Evolutionary conservation across 768 basidiomycete genomes (phyloP).

Genomic region (Lanmaoa rubissima): DNA sequence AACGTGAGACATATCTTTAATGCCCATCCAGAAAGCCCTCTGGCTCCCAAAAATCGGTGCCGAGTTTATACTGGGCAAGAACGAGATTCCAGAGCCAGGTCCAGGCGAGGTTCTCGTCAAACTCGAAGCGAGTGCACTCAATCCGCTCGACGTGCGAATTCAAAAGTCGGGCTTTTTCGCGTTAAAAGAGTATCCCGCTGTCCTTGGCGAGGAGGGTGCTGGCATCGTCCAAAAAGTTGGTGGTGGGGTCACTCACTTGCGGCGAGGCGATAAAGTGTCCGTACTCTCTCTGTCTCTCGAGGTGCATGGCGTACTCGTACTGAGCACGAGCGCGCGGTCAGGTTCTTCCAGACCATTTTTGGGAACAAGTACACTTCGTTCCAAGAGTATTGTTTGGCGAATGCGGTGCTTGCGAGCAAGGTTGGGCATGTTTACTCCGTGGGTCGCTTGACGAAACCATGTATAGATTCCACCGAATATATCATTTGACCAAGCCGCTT

Average conservation of each 20-base stretch:
- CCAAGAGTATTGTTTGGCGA: slow-evolving; percentile 24
- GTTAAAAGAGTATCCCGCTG: slow-evolving; percentile 34
- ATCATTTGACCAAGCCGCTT: slow-evolving; percentile 37
- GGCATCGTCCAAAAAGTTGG: slow-evolving; percentile 39
- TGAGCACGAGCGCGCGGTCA: neutral
- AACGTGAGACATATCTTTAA: neutral
- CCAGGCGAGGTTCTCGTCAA: slow-evolving; percentile 43
- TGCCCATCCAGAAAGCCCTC: slow-evolving; percentile 10
- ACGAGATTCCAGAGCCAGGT: slow-evolving; percentile 34
- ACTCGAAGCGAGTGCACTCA: slow-evolving; percentile 39
- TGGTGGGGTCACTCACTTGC: slow-evolving; percentile 32
- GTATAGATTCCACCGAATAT: slow-evolving; percentile 33
- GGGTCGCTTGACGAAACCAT: neutral
- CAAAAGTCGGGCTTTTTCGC: neutral
- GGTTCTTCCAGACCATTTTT: slow-evolving; percentile 7
- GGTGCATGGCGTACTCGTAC: neutral
- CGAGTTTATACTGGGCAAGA: slow-evolving; percentile 2
- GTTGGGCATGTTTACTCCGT: neutral
- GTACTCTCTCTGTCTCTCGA: neutral
- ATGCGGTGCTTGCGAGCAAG: slow-evolving; percentile 14
- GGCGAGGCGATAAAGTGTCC: slow-evolving; percentile 32
- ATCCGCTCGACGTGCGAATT: slow-evolving; percentile 38
- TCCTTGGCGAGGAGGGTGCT: slow-evolving; percentile 37
- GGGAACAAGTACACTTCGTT: slow-evolving; percentile 10
- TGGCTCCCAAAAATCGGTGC: slow-evolving; percentile 13